Evolutionary conservation across 2,329 filamentous ascomycete species (phyloP).

Genomic region (Penicillium sp.): DNA sequence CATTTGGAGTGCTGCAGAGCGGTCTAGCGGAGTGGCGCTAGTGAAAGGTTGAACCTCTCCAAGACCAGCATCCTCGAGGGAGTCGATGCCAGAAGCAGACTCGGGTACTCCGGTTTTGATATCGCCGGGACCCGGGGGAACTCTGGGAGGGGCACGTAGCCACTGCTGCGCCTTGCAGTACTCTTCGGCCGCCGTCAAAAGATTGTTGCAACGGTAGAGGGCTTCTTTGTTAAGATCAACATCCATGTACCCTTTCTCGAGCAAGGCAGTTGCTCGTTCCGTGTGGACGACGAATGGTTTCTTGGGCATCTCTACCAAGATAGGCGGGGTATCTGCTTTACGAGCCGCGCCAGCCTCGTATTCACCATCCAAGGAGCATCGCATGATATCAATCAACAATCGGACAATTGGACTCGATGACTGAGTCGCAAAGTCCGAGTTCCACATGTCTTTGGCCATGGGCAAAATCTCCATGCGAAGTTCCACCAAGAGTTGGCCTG

Average conservation of each 20-base stretch:
- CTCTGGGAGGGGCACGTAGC: constrained; percentile 59
- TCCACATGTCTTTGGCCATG: constrained; percentile 76
- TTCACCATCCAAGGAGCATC: constrained; percentile 74
- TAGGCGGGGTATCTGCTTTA: constrained; percentile 59
- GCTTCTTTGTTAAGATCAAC: constrained; percentile 72
- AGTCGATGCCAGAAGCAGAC: constrained; percentile 31
- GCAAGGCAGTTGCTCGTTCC: constrained; percentile 47
- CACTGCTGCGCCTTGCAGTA: constrained; percentile 69
- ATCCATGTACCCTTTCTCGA: constrained; percentile 52
- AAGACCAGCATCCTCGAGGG: constrained; percentile 29
- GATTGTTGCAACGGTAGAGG: constrained; percentile 77
- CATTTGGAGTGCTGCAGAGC: constrained; percentile 36
- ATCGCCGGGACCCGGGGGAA: constrained; percentile 67
- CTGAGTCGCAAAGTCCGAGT: constrained; percentile 78
- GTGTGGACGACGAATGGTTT: constrained; percentile 55
- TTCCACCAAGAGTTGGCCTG: constrained; percentile 80
- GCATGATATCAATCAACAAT: constrained; percentile 78
- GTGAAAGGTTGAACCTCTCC: constrained; percentile 31
- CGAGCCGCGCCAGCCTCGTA: constrained; percentile 66
- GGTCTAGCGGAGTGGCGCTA: constrained; percentile 25
- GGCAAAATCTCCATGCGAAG: constrained; percentile 78
- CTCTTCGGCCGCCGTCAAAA: constrained; percentile 59
- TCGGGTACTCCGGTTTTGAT: constrained; percentile 35
- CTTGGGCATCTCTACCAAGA: constrained; percentile 46
- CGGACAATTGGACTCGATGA: constrained; percentile 74